Evolutionary conservation across 495 filamentous ascomycete genomes (phyloP), one percentile per base, ranked within the genome.

Genomic region (Penicillium cinerascens): DNA sequence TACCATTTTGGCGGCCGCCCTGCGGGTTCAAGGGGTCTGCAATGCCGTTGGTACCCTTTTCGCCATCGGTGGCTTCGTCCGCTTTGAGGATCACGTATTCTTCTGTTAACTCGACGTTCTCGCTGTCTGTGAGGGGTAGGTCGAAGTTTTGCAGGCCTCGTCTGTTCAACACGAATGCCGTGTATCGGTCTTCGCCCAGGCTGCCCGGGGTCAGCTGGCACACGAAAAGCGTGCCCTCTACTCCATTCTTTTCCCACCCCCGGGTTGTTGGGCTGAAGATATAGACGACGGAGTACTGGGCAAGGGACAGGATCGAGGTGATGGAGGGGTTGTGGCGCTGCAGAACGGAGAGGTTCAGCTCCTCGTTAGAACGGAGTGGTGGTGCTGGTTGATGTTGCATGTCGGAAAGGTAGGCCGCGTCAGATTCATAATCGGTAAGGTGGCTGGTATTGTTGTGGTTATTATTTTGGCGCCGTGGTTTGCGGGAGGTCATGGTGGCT

Each of bases 171-270:
- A 87, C 76, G 26, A 85, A 73, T n/a, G 79, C 81, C 26, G 65
- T 69, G 63, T 83, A 86, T 43, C 82, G 70, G 21, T 82, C 78
- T 36, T 73, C 71, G 37, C 74, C 77, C 9, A 71, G 51, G 3
- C 54, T 44, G 3, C 69, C 68, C 13, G 71, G 65, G 4, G 75
- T 64, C 47, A 83, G 80, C 47, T 84, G 75, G 74, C 85, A 91
- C 35, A 95, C 78, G 70, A 95, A 96, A 39, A 95, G 74, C 3
- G 86, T 86, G 41, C 91, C 91, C 67, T 95, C 89, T 15, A 88
- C 73, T 35, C 80, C 84, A 38, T 74, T 75, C 66, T 90, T 92
- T 59, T 92, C 85, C 91, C 91, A 96, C 49, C 75, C 68, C 44
- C 78, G 65, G 4, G 78, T 68, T 3, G 74, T 68, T 18, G 81